phyloP scores from a whole-genome alignment of 371 early-diverging fungal species.

The Dinochytrium kinnereticum region DNA sequence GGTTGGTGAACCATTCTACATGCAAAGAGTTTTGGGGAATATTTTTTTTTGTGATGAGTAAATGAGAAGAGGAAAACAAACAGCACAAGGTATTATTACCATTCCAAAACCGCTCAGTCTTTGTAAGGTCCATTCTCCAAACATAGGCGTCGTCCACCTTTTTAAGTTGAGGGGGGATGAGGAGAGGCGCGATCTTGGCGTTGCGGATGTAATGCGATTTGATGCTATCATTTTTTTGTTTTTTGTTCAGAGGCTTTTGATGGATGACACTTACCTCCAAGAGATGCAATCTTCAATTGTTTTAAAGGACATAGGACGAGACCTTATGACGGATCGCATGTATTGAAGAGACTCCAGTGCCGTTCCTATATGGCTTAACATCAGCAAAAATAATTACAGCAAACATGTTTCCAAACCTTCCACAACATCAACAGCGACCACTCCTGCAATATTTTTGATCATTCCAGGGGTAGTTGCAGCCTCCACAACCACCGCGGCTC shows the following conservation, averaged over 20 bases:
- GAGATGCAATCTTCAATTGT: slow-evolving; percentile 68
- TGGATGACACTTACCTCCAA: slow-evolving; percentile 59
- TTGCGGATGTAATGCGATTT: slow-evolving; percentile 58
- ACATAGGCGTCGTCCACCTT: slow-evolving; percentile 31
- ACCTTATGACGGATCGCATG: slow-evolving; percentile 66
- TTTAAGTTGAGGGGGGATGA: slow-evolving; percentile 69
- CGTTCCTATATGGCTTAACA: slow-evolving; percentile 62
- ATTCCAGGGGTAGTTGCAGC: slow-evolving; percentile 57
- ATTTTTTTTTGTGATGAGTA: not conserved
- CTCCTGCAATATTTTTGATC: slow-evolving; percentile 69
- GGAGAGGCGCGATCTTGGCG: slow-evolving; percentile 73
- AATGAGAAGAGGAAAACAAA: not conserved
- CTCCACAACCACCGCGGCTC: slow-evolving; percentile 85
- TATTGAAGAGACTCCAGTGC: slow-evolving; percentile 77
- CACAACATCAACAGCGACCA: slow-evolving; percentile 87
- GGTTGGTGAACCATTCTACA: slow-evolving; percentile 80
- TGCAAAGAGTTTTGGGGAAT: not conserved
- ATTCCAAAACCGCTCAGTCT: slow-evolving; percentile 79
- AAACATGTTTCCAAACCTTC: slow-evolving; percentile 69
- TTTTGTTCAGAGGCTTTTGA: not conserved
- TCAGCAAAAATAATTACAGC: too few species aligned
- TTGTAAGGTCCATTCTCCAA: slow-evolving; percentile 75
- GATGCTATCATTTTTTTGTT: slow-evolving; percentile 59
- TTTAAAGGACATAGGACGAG: slow-evolving; percentile 67
- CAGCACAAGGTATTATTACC: slow-evolving; percentile 56